Percentiles rank a stretch among this genome's conserved stretches.
These are phyloP conservation scores for Silene latifolia DNA, from an alignment of 148 eudicot genomes.

Conservation along the genomic window DNA sequence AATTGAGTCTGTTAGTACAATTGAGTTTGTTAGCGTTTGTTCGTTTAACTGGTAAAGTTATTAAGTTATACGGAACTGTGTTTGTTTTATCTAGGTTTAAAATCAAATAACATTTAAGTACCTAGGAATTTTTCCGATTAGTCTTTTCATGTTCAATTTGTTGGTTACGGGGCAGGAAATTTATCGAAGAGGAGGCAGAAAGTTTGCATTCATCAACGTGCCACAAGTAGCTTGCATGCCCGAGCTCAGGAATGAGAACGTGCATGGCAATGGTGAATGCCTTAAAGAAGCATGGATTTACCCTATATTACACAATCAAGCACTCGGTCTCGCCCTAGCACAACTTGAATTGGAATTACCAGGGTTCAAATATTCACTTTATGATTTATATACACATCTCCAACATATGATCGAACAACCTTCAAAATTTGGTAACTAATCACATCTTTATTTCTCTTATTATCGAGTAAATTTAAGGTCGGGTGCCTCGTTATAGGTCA, in stretches of 20 bases:
- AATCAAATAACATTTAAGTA: too few relatives aligned
- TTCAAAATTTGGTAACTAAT: conserved; percentile 30
- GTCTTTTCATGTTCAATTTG: too few relatives aligned
- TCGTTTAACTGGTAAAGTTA: too few relatives aligned
- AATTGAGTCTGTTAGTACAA: too few relatives aligned
- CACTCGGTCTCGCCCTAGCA: conserved; percentile 17
- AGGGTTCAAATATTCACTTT: conserved; percentile 36
- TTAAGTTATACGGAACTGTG: too few relatives aligned
- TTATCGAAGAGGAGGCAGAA: conserved; percentile 42
- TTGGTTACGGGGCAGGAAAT: conserved; percentile 30
- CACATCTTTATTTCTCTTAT: neutral
- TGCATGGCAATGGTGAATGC: conserved; percentile 22
- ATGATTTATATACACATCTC: conserved; percentile 24
- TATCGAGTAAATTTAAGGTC: too few relatives aligned
- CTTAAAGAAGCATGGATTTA: conserved; percentile 17
- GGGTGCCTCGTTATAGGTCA: too few relatives aligned
- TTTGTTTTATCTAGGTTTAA: too few relatives aligned
- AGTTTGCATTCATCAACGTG: conserved; percentile 37
- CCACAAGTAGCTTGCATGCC: conserved; percentile 37
- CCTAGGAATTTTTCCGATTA: too few relatives aligned
- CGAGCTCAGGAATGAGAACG: conserved; percentile 6
- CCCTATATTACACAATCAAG: conserved; percentile 25
- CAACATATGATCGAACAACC: conserved; percentile 26
- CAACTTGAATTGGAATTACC: conserved; percentile 21
- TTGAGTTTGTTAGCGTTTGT: too few relatives aligned